Evolutionary conservation across 768 basidiomycete genomes (phyloP).

Genomic region (Mycena galericulata): DNA sequence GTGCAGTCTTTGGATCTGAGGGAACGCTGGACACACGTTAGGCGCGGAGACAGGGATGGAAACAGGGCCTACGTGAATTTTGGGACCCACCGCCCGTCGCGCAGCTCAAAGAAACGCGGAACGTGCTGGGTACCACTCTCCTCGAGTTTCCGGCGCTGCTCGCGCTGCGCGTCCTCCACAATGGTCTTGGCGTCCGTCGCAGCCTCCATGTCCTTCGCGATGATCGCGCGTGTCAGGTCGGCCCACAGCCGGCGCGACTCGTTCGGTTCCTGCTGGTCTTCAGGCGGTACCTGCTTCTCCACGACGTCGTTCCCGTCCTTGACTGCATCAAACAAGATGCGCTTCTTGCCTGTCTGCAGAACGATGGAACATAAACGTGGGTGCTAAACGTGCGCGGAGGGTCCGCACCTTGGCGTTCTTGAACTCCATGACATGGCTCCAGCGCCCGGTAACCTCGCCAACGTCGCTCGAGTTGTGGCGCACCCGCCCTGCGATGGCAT

Average conservation of each 20-base stretch:
- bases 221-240: constrained; percentile 87
- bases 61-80: constrained; percentile 70
- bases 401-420: constrained; percentile 71
- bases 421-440: constrained; percentile 93
- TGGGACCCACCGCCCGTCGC: constrained; percentile 85
- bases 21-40: constrained; percentile 65
- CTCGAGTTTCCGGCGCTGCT: constrained; percentile 78
- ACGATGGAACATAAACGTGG: not conserved
- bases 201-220: constrained; percentile 90
- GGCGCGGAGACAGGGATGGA: constrained; percentile 18
- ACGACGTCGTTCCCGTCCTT: constrained; percentile 80
- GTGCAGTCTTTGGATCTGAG: constrained; percentile 74
- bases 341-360: constrained; percentile 71
- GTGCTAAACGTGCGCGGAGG: not conserved
- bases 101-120: constrained; percentile 85
- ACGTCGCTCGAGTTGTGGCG: constrained; percentile 72
- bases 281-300: constrained; percentile 87
- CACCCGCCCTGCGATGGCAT: constrained; percentile 86
- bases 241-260: constrained; percentile 94
- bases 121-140: constrained; percentile 75
- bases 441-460: constrained; percentile 91
- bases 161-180: constrained; percentile 94
- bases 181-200: constrained; percentile 91
- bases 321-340: constrained; percentile 85
- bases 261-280: constrained; percentile 88